phyloP scores from a whole-genome alignment of 352 stramenopile genomes.

The Pythium dissotocum region DNA sequence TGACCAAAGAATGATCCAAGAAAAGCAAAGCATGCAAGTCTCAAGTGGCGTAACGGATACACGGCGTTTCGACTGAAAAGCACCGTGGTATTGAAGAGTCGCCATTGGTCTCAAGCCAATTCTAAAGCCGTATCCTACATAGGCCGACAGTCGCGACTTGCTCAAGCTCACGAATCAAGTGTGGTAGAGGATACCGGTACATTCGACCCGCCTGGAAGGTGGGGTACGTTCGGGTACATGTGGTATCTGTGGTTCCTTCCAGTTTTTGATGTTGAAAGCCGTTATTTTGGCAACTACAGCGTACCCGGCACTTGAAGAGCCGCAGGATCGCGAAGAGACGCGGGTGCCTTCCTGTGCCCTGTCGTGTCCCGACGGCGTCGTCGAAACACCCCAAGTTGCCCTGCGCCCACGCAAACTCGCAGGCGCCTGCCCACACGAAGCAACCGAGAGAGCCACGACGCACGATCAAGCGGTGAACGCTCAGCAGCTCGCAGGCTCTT shows the following conservation, averaged over 20 bases:
- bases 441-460: neutral
- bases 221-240: neutral
- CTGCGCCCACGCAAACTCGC: slow-evolving; percentile 17
- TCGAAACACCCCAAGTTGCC: slow-evolving; percentile 10
- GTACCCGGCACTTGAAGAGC: slow-evolving; percentile 21
- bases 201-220: neutral
- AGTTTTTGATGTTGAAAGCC: slow-evolving; percentile 1
- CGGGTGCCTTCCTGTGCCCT: neutral
- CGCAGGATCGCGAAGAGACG: slow-evolving; percentile 21
- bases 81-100: slow-evolving; percentile 18
- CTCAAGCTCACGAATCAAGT: neutral
- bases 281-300: slow-evolving; percentile 1
- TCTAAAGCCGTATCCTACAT: neutral
- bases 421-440: slow-evolving; percentile 15
- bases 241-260: neutral
- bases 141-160: neutral
- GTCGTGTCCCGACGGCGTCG: neutral
- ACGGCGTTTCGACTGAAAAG: neutral
- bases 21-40: neutral
- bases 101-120: neutral
- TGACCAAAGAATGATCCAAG: slow-evolving; percentile 3
- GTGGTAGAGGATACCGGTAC: neutral
- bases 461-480: neutral
- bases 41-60: slow-evolving; percentile 4
- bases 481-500: neutral